Evolutionary conservation across 106 monocot genomes (phyloP).

Genomic region (Alisma plantagoaquatica): DNA sequence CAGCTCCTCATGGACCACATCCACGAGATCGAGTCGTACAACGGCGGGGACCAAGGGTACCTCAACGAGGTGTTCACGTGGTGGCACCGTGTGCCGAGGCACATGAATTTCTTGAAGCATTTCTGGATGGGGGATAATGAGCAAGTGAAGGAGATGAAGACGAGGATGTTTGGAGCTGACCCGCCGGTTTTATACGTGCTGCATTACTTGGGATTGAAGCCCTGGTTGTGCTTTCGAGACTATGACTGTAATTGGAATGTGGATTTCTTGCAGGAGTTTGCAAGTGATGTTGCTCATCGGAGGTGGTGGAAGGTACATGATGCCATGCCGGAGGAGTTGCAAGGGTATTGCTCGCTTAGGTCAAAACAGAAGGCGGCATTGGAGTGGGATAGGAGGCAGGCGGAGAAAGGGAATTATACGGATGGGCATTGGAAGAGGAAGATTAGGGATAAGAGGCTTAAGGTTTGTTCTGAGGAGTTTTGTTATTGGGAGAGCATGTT

Average conservation of each 20-base stretch:
- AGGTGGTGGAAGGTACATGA: constrained; percentile 79
- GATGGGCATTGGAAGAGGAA: constrained; percentile 59
- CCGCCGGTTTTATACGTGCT: constrained; percentile 56
- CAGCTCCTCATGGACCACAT: constrained; percentile 43
- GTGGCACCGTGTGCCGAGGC: constrained; percentile 67
- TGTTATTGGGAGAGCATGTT: constrained; percentile 62
- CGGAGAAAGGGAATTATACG: constrained; percentile 43
- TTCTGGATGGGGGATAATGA: constrained; percentile 59
- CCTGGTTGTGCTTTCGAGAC: constrained; percentile 67
- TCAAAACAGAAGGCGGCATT: constrained; percentile 50
- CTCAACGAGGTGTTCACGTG: constrained; percentile 74
- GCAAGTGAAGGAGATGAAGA: constrained; percentile 43
- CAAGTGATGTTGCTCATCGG: constrained; percentile 53
- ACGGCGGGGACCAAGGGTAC: constrained; percentile 71
- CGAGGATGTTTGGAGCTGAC: constrained; percentile 33
- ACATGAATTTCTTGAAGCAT: constrained; percentile 71
- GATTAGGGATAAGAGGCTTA: constrained; percentile 35
- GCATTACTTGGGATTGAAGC: constrained; percentile 62
- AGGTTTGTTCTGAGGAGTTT: constrained; percentile 41
- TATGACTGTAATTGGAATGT: constrained; percentile 78
- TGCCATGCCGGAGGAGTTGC: constrained; percentile 41
- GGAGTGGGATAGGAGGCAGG: constrained; percentile 64
- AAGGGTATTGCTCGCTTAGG: constrained; percentile 37
- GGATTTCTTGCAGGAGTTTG: constrained; percentile 37
- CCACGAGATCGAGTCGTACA: constrained; percentile 54